These are phyloP conservation scores for Pseudodiploospora longispora DNA, from an alignment of 2,329 filamentous ascomycete species.

Conservation along the genomic window DNA sequence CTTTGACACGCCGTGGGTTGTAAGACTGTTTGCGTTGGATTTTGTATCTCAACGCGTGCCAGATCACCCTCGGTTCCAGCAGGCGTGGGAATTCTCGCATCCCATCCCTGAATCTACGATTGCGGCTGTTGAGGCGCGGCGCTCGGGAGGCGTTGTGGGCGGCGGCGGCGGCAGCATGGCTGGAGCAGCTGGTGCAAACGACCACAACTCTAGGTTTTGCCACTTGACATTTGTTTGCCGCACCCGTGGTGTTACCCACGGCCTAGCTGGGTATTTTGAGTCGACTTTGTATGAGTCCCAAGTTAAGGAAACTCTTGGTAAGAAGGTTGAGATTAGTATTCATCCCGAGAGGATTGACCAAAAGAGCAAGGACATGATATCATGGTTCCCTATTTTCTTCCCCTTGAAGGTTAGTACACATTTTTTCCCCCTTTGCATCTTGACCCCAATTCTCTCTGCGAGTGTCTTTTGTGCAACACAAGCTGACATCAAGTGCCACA, in stretches of 20 bases:
- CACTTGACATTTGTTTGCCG: constrained; percentile 70
- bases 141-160: constrained; percentile 55
- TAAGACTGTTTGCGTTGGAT: constrained; percentile 84
- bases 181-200: constrained; percentile 73
- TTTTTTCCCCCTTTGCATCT: not conserved
- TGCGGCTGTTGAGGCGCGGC: constrained; percentile 45
- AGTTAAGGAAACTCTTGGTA: constrained; percentile 23
- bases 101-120: constrained; percentile 57
- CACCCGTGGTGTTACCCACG: constrained; percentile 78
- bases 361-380: constrained; percentile 97
- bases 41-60: constrained; percentile 62
- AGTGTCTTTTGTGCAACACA: not conserved
- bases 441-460: not conserved
- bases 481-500: constrained; percentile 26
- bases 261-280: constrained; percentile 91
- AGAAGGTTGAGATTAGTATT: constrained; percentile 78
- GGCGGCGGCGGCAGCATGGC: constrained; percentile 66
- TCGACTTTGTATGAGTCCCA: constrained; percentile 73
- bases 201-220: constrained; percentile 81
- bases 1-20: constrained; percentile 89
- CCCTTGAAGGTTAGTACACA: constrained; percentile 67
- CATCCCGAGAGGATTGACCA: constrained; percentile 84
- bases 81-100: constrained; percentile 74
- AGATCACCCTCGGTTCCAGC: constrained; percentile 57
- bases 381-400: constrained; percentile 98